These are phyloP conservation scores for Avena sativa DNA, from an alignment of 176 grass and related monocot species.

Conservation along the genomic window DNA sequence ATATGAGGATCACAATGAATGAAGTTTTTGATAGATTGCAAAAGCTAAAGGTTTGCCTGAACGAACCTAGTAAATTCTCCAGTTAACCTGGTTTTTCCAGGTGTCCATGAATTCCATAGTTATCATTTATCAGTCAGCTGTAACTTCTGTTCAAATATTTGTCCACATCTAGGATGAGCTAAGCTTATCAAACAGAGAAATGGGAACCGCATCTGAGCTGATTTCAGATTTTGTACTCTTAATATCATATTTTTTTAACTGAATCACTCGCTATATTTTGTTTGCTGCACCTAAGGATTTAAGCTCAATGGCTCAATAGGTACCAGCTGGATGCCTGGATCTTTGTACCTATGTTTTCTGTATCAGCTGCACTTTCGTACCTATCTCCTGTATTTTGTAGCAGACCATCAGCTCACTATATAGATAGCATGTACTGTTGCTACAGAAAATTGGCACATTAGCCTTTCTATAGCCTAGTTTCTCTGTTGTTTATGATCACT, in stretches of 20 bases:
- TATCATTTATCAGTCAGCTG: slow-evolving; percentile 11
- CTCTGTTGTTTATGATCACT: slow-evolving; percentile 15
- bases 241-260: slow-evolving; percentile 7
- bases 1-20: slow-evolving; percentile 55
- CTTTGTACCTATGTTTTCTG: slow-evolving; percentile 11
- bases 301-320: not conserved
- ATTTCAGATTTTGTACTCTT: not conserved
- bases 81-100: not conserved
- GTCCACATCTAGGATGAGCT: slow-evolving; percentile 6
- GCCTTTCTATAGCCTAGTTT: slow-evolving; percentile 10
- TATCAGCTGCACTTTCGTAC: not conserved
- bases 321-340: not conserved
- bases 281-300: slow-evolving; percentile 16
- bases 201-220: not conserved
- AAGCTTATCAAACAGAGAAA: not conserved
- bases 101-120: slow-evolving; percentile 1
- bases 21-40: slow-evolving; percentile 78
- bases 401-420: not conserved
- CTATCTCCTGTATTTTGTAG: not conserved
- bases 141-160: slow-evolving; percentile 22
- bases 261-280: slow-evolving; percentile 15
- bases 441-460: slow-evolving; percentile 12
- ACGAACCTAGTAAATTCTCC: not conserved
- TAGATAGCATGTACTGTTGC: not conserved
- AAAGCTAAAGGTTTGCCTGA: slow-evolving; percentile 70